Conservation (phyloP, 2,329 filamentous ascomycete genomes). For the Pleochaeta shiraiana region DNA sequence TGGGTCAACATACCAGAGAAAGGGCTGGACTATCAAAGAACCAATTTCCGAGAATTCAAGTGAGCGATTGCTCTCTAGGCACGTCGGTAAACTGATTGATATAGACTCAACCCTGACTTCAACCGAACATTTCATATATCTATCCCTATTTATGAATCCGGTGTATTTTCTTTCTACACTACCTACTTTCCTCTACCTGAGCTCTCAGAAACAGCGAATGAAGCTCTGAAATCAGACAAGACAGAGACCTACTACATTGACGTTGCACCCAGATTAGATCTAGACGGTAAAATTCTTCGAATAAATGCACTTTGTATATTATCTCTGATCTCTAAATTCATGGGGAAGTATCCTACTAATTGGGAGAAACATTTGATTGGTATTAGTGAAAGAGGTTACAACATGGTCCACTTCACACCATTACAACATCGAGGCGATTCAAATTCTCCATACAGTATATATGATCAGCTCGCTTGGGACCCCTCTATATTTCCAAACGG, state of each 20-base stretch:
- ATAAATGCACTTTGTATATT: conserved; percentile 78
- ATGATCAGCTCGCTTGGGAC: conserved; percentile 80
- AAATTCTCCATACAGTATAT: conserved; percentile 95
- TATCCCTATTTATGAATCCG: conserved; percentile 59
- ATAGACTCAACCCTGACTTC: conserved; percentile 74
- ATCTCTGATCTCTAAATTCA: conserved; percentile 92
- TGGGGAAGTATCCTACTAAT: conserved; percentile 75
- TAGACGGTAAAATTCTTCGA: conserved; percentile 55
- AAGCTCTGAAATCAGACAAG: conserved; percentile 32
- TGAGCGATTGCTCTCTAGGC: conserved; percentile 24
- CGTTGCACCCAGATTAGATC: conserved; percentile 58
- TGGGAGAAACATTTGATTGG: conserved; percentile 80
- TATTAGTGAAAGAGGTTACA: conserved; percentile 82
- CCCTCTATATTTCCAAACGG: conserved; percentile 61
- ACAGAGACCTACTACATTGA: conserved; percentile 82
- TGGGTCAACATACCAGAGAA: conserved; percentile 88
- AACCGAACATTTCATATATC: conserved; percentile 81
- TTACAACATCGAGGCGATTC: conserved; percentile 73
- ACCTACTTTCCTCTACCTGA: conserved; percentile 76
- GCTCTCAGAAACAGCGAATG: conserved; percentile 29
- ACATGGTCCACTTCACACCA: conserved; percentile 98
- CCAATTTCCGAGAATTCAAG: conserved; percentile 75
- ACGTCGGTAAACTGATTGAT: conserved; percentile 7
- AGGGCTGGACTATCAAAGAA: conserved; percentile 53
- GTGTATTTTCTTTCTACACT: conserved; percentile 86